Base-by-base conservation (phyloP, 1,139 yeast species). In the Candida albicans region DNA sequence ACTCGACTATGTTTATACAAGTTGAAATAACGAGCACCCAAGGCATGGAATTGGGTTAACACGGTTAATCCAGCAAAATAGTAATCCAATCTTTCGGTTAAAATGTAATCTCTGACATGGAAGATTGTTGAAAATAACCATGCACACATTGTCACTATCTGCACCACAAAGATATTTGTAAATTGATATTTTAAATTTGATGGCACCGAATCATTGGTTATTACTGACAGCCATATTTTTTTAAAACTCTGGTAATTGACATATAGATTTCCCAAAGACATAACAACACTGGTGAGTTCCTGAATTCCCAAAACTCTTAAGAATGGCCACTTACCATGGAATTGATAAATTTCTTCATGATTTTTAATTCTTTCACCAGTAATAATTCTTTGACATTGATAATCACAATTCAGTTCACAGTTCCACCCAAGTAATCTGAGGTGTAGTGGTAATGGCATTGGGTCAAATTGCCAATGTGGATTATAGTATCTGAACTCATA, bases 321-420 rank as follows among this genome's bases (percentile, higher is more conserved):
- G 57, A 93, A 93, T 2, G 98, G 98, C 99, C 99, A 93, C 65
- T 93, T 93, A 0, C 99, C 99, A 62, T 93, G 98, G 65, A 89
- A 93, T 59, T 93, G 99, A 39, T 76, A 76, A 2, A 88, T 68
- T 44, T 80, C 82, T 43, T 77, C 74, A 8, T 55, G 46, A 2
- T 65, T 53, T 0, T 49, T 52, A 14, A 70, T 67, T 18, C 96
- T 70, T 38, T 74, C 67, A 2, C 57, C 54, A 0, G 96, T 90
- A 37, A 91, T 71, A 12, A 79, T 61, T 46, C 87, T 80, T 62
- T 93, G 98, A 61, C 99, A 93, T 53, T 81, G 85, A 64, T 93
- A 93, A 64, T 93, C 98, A 64, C 99, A 93, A 59, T 93, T 84
- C 38, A 83, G 78, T 8, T 67, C 66, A 61, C 98, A 91, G 46